phyloP scores from a whole-genome alignment of 345 rosid genomes.

The Salix koriyanagi region DNA sequence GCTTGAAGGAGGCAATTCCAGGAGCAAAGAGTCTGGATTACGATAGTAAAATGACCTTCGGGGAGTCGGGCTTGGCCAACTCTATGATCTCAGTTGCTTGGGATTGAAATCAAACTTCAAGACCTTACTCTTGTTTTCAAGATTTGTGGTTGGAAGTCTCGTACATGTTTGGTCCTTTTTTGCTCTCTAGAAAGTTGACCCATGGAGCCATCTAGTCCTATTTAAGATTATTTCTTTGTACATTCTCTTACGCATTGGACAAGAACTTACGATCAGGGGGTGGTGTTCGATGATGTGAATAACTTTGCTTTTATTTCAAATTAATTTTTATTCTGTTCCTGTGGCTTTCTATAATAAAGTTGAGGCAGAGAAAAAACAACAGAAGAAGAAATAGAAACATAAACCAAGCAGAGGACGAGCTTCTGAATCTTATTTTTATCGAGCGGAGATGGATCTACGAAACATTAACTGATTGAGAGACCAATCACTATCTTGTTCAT shows the following conservation, averaged over 20 bases:
- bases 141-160: neutral
- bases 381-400: neutral
- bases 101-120: conserved; percentile 38
- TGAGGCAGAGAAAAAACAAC: too few species aligned
- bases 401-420: neutral
- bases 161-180: neutral
- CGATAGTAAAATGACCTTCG: conserved; percentile 63
- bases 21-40: conserved; percentile 78
- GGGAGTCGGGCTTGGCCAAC: conserved; percentile 82
- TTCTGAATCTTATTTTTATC: neutral
- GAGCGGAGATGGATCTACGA: neutral
- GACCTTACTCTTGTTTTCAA: neutral
- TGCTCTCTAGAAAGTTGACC: neutral
- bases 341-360: neutral
- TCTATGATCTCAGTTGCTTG: conserved; percentile 73
- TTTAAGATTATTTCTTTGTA: neutral
- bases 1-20: conserved; percentile 77
- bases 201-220: neutral
- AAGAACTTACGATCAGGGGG: neutral
- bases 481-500: neutral
- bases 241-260: neutral
- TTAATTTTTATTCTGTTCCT: too few species aligned
- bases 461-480: neutral
- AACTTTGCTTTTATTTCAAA: too few species aligned
- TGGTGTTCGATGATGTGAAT: too few species aligned